A percentile compares a stretch with the other conserved stretches of the same genome.
Conservation (phyloP, 352 stramenopile genomes). For the Phytophthora ramorum region DNA sequence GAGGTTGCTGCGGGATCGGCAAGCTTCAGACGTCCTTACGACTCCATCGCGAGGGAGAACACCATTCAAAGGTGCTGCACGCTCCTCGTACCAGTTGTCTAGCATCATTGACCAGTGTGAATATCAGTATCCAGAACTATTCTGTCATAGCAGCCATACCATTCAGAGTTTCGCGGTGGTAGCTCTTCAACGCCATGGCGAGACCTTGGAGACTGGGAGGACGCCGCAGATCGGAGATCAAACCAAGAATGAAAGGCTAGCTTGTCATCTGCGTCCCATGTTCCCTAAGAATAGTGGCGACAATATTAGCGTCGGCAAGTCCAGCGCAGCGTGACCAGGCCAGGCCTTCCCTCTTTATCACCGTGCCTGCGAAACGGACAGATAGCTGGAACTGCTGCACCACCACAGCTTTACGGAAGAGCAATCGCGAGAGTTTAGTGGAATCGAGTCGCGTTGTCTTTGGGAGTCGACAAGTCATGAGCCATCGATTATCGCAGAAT, state of each 20-base stretch:
- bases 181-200: constrained; percentile 81
- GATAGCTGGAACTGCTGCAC: not conserved
- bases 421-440: constrained; percentile 1
- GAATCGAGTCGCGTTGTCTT: not conserved
- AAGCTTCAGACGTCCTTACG: constrained; percentile 33
- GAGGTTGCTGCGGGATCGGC: not conserved
- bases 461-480: constrained; percentile 48
- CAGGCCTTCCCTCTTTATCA: constrained; percentile 5
- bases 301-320: constrained; percentile 28
- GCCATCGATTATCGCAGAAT: constrained; percentile 84
- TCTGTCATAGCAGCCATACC: constrained; percentile 28
- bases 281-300: constrained; percentile 30
- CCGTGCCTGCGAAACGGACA: constrained; percentile 29
- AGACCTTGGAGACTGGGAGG: not conserved
- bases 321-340: not conserved
- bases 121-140: not conserved
- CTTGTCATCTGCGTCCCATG: constrained; percentile 21
- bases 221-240: not conserved
- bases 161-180: constrained; percentile 80
- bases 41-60: constrained; percentile 67
- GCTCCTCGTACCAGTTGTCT: constrained; percentile 91
- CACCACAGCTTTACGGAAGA: constrained; percentile 1
- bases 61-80: constrained; percentile 60
- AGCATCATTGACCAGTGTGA: not conserved
- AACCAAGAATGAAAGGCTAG: constrained; percentile 1